These are phyloP conservation scores for Populus alba DNA, from an alignment of 345 rosid genomes.

Conservation along the genomic window DNA sequence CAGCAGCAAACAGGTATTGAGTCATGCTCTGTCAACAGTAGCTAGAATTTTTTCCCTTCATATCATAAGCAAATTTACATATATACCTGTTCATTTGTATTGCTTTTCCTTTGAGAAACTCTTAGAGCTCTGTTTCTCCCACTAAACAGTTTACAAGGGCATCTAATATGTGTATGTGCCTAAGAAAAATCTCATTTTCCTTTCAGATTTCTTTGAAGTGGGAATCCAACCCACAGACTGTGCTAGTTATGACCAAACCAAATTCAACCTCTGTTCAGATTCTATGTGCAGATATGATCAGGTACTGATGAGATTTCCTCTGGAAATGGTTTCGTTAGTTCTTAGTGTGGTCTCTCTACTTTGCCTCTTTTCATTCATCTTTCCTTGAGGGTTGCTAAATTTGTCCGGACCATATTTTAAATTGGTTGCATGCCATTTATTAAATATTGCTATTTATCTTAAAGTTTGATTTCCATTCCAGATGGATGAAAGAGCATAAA, in stretches of 20 bases:
- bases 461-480: conserved; percentile 31
- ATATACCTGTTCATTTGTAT: neutral
- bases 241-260: conserved; percentile 88
- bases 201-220: conserved; percentile 91
- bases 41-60: neutral
- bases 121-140: neutral
- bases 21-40: neutral
- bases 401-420: neutral
- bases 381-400: neutral
- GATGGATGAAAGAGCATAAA: conserved; percentile 85
- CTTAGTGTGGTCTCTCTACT: neutral
- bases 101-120: conserved; percentile 2
- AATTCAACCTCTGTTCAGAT: conserved; percentile 74
- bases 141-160: conserved; percentile 7
- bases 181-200: conserved; percentile 23
- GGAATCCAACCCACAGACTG: conserved; percentile 88
- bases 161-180: conserved; percentile 3
- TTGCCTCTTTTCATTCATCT: neutral
- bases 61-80: neutral
- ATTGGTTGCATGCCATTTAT: conserved; percentile 1
- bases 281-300: conserved; percentile 80
- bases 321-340: conserved; percentile 3
- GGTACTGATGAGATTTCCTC: conserved; percentile 46
- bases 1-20: conserved; percentile 83
- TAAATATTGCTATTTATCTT: neutral